A percentile compares a stretch with the other conserved stretches of the same genome.
Evolutionary conservation across 306 rosid genomes (phyloP).

Genomic region (Trifolium repens): DNA sequence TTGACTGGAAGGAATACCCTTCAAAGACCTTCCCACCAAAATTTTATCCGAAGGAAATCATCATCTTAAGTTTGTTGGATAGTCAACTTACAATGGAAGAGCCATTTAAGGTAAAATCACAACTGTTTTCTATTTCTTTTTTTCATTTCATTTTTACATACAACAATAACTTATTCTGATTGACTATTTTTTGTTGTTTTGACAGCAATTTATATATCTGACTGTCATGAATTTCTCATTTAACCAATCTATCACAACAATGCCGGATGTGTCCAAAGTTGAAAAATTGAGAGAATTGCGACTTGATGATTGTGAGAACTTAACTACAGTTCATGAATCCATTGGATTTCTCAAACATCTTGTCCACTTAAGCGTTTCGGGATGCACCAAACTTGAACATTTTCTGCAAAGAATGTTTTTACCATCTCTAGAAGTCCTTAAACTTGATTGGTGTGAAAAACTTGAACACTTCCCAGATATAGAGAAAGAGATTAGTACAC

Average conservation of each 20-base stretch:
- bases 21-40: slow-evolving; percentile 14
- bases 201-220: neutral
- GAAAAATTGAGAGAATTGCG: neutral
- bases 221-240: slow-evolving; percentile 1
- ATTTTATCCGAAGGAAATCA: slow-evolving; percentile 17
- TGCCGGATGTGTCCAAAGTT: neutral
- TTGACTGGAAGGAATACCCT: slow-evolving; percentile 36
- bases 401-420: neutral
- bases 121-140: neutral
- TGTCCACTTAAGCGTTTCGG: neutral
- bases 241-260: neutral
- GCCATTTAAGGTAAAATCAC: slow-evolving; percentile 19
- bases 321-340: slow-evolving; percentile 17
- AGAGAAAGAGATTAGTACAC: neutral
- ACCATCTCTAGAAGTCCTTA: slow-evolving; percentile 20
- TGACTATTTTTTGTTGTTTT: neutral
- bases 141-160: neutral
- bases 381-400: neutral
- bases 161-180: neutral
- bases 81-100: neutral
- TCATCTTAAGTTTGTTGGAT: neutral
- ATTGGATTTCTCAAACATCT: slow-evolving; percentile 29
- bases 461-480: slow-evolving; percentile 29
- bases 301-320: neutral
- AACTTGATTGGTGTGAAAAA: neutral